phyloP scores from a whole-genome alignment of 148 eudicot genomes.

The Fallopia convolvulus region DNA sequence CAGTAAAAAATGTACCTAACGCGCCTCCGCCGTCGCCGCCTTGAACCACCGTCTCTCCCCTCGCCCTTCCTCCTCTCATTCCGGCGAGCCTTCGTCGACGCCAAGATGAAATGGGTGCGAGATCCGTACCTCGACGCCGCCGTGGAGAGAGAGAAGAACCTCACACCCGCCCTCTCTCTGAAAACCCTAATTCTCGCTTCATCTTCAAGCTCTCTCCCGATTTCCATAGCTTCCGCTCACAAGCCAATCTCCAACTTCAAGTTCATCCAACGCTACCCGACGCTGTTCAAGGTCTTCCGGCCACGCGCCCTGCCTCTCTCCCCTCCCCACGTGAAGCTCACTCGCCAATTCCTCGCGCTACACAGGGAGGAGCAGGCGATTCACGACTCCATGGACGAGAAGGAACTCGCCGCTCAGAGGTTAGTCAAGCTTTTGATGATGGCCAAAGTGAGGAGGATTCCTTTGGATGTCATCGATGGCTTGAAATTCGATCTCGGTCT shows the following conservation, averaged over 20 bases:
- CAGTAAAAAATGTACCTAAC: not conserved
- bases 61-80: slow-evolving; percentile 7
- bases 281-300: slow-evolving; percentile 39
- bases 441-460: slow-evolving; percentile 31
- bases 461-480: slow-evolving; percentile 39
- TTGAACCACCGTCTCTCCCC: not conserved
- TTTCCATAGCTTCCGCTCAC: slow-evolving; percentile 29
- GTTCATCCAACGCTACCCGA: slow-evolving; percentile 51
- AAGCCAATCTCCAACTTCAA: slow-evolving; percentile 45
- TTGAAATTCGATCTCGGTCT: slow-evolving; percentile 61
- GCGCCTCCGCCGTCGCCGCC: not conserved
- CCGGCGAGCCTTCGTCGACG: slow-evolving; percentile 46
- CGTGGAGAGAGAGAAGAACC: slow-evolving; percentile 53
- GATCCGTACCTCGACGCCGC: slow-evolving; percentile 54
- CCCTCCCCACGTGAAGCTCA: slow-evolving; percentile 41
- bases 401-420: slow-evolving; percentile 37
- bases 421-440: slow-evolving; percentile 53
- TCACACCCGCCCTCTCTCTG: slow-evolving; percentile 42
- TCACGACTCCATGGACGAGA: slow-evolving; percentile 23
- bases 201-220: slow-evolving; percentile 51
- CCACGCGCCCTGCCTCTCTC: slow-evolving; percentile 25
- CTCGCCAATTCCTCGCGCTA: slow-evolving; percentile 39
- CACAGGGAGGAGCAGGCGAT: slow-evolving; percentile 39
- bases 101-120: slow-evolving; percentile 60
- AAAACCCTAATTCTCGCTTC: slow-evolving; percentile 48